Percentiles rank a stretch among this genome's conserved stretches.
These are phyloP conservation scores for Arthrobotrys pseudoclavata DNA, from an alignment of 2,329 filamentous ascomycete species.

Conservation along the genomic window DNA sequence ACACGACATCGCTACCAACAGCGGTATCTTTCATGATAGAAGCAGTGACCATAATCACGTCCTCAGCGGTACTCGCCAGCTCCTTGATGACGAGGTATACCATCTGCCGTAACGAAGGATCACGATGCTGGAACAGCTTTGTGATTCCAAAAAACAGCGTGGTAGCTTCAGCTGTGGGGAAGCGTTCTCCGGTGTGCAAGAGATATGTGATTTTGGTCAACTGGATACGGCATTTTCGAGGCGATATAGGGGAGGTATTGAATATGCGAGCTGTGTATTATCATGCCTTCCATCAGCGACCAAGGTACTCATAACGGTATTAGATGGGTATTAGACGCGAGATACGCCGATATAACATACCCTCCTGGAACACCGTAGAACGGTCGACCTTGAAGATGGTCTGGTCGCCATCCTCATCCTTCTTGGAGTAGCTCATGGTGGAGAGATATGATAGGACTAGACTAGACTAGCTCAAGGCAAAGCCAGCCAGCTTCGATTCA, in stretches of 20 bases:
- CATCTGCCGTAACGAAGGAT: constrained; percentile 98
- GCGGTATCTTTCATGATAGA: constrained; percentile 99
- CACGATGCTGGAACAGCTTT: constrained; percentile 99
- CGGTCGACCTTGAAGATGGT: constrained; percentile 97
- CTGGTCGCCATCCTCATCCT: constrained; percentile 96
- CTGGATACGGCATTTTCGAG: constrained; percentile 95
- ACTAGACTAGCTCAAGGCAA: constrained; percentile 29
- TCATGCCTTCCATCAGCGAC: constrained; percentile 40
- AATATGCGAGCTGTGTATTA: constrained; percentile 87
- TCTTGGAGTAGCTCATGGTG: constrained; percentile 95
- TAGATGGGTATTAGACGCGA: constrained; percentile 18
- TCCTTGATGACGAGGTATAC: constrained; percentile 99
- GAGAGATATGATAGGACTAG: constrained; percentile 15
- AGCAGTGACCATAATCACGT: constrained; percentile 99
- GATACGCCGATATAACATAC: constrained; percentile 69
- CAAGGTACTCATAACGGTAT: background rate
- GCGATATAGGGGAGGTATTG: constrained; percentile 96
- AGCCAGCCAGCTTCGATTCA: constrained; percentile 23
- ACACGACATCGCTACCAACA: constrained; percentile 92
- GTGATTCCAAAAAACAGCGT: constrained; percentile 99
- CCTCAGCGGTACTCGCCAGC: constrained; percentile 91
- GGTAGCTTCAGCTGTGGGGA: constrained; percentile 96
- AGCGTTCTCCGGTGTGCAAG: constrained; percentile 95
- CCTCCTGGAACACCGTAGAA: constrained; percentile 98
- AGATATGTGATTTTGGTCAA: constrained; percentile 97